These are phyloP conservation scores for Dothiorella sarmentorum DNA, from an alignment of 2,329 filamentous ascomycete species.

Conservation along the genomic window DNA sequence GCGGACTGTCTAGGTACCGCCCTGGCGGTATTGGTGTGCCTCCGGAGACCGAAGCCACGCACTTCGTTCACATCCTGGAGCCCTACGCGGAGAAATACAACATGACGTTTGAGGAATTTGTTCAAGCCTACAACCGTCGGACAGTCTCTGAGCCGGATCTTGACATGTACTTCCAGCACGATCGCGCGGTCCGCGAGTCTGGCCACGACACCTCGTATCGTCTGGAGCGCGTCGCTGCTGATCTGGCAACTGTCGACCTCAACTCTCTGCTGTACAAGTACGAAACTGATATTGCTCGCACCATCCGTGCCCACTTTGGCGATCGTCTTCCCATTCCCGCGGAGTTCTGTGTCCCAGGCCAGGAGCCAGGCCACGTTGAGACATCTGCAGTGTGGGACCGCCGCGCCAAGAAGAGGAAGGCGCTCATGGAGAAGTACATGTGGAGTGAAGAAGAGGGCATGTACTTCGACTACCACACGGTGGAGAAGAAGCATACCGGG, in stretches of 20 bases:
- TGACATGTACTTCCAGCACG: slow-evolving; percentile 93
- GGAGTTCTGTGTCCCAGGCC: slow-evolving; percentile 70
- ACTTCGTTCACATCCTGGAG: slow-evolving; percentile 78
- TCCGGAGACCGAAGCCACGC: slow-evolving; percentile 83
- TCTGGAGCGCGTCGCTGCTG: slow-evolving; percentile 79
- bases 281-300: slow-evolving; percentile 85
- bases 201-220: slow-evolving; percentile 96
- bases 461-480: slow-evolving; percentile 97
- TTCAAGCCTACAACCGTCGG: slow-evolving; percentile 79
- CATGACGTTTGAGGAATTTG: slow-evolving; percentile 80
- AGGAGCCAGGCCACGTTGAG: slow-evolving; percentile 66
- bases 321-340: slow-evolving; percentile 78
- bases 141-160: slow-evolving; percentile 78
- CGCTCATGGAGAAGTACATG: slow-evolving; percentile 84
- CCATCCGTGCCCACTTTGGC: slow-evolving; percentile 78
- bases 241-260: slow-evolving; percentile 89
- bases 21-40: slow-evolving; percentile 82
- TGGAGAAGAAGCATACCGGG: slow-evolving; percentile 70
- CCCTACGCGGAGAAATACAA: slow-evolving; percentile 82
- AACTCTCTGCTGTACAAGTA: slow-evolving; percentile 97
- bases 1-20: slow-evolving; percentile 79
- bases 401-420: slow-evolving; percentile 77
- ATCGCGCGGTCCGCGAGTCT: slow-evolving; percentile 91
- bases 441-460: slow-evolving; percentile 92
- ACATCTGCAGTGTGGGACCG: slow-evolving; percentile 88